A percentile compares a stretch with the other conserved stretches of the same genome.
Conservation (phyloP, 768 basidiomycete species). For the Vararia minispora region DNA sequence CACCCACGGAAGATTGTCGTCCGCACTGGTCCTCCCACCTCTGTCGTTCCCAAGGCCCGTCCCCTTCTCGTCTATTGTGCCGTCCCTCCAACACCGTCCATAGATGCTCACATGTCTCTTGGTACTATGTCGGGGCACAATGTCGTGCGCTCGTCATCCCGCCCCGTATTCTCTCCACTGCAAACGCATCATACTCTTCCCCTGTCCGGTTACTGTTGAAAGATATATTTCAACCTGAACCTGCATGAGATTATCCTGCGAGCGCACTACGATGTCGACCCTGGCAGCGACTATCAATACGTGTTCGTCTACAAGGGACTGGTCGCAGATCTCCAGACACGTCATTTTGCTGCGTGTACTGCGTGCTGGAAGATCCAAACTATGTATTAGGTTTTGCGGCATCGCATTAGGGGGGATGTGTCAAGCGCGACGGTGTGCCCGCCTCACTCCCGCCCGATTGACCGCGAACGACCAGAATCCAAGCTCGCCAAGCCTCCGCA, state of each 20-base stretch:
- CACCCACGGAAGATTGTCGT: constrained; percentile 79
- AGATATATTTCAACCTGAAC: constrained; percentile 89
- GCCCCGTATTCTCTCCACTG: constrained; percentile 60
- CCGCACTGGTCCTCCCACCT: constrained; percentile 75
- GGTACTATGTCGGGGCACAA: constrained; percentile 79
- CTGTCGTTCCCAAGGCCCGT: constrained; percentile 63
- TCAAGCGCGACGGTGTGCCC: constrained; percentile 6
- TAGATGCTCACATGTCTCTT: constrained; percentile 71
- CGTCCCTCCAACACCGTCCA: background rate
- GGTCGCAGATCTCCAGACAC: constrained; percentile 67
- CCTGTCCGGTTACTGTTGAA: constrained; percentile 86
- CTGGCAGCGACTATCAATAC: constrained; percentile 67
- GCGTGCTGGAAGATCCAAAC: background rate
- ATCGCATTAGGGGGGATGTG: constrained; percentile 21
- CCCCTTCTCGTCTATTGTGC: background rate
- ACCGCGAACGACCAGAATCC: no score
- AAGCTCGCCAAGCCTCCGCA: no score
- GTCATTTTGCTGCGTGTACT: constrained; percentile 14
- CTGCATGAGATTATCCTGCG: constrained; percentile 62
- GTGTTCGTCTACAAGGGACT: constrained; percentile 71
- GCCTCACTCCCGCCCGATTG: no score
- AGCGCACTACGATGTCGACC: constrained; percentile 71
- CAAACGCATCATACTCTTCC: constrained; percentile 75
- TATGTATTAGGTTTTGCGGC: constrained; percentile 16
- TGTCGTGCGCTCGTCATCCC: constrained; percentile 80